These are phyloP conservation scores for Oxyria digyna DNA, from an alignment of 148 eudicot species.

Conservation along the genomic window DNA sequence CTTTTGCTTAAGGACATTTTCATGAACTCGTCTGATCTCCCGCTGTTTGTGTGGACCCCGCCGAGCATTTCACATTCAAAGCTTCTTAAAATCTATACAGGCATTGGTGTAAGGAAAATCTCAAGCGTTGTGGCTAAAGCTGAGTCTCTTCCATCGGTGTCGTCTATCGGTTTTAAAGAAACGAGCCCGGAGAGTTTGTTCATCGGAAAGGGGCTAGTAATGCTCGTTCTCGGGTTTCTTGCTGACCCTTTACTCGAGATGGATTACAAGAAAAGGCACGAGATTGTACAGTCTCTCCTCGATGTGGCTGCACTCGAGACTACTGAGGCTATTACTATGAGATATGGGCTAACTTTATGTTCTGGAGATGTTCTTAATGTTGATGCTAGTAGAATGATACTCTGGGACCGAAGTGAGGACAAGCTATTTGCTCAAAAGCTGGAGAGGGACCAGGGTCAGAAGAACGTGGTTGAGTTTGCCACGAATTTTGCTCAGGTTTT, in stretches of 20 bases:
- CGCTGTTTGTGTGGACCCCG: conserved; percentile 59
- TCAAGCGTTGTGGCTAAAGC: conserved; percentile 30
- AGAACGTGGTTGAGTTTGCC: conserved; percentile 34
- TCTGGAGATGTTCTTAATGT: conserved; percentile 30
- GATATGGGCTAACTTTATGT: conserved; percentile 23
- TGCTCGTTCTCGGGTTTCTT: conserved; percentile 44
- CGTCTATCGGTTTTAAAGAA: conserved; percentile 11
- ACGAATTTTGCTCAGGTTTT: conserved; percentile 35
- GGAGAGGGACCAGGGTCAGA: conserved; percentile 20
- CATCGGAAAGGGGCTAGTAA: conserved; percentile 33
- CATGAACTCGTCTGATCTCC: conserved; percentile 14
- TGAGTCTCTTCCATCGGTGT: conserved; percentile 11
- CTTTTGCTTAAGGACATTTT: conserved; percentile 44
- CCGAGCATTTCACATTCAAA: conserved; percentile 19
- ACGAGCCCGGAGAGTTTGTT: conserved; percentile 15
- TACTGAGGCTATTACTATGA: conserved; percentile 19
- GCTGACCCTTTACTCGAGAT: conserved; percentile 27
- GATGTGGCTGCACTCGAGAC: conserved; percentile 26
- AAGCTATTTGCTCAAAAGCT: conserved; percentile 31
- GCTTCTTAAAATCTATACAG: conserved; percentile 36
- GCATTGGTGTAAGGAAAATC: conserved; percentile 39
- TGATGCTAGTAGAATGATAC: conserved; percentile 26
- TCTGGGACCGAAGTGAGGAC: conserved; percentile 38
- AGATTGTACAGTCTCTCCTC: conserved; percentile 26
- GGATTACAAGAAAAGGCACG: conserved; percentile 29